Percentiles rank a stretch among this genome's conserved stretches.
Evolutionary conservation across 371 early-diverging fungal species (phyloP).

Genomic region (Mortierella sp.): DNA sequence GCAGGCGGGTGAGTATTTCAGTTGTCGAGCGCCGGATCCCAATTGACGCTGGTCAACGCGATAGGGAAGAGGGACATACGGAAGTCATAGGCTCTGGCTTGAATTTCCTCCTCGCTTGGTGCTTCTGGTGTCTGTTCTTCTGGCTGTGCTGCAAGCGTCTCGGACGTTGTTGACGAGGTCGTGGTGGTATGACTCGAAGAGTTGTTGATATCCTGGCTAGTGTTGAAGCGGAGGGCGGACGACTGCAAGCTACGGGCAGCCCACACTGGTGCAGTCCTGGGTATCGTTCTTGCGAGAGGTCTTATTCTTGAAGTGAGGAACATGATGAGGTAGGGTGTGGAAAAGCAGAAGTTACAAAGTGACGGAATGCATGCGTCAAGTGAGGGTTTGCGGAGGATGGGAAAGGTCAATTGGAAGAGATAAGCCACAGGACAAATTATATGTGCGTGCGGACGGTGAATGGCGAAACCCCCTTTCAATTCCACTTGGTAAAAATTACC

Average conservation of each 20-base stretch:
- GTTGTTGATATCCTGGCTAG: background rate
- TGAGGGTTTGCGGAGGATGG: background rate
- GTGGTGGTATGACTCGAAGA: background rate
- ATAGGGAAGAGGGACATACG: conserved; percentile 22
- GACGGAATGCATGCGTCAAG: conserved; percentile 5
- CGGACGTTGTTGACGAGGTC: background rate
- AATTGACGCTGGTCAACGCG: too few relatives aligned
- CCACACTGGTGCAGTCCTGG: conserved; percentile 24
- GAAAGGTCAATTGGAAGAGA: background rate
- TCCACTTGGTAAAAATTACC: conserved; percentile 45
- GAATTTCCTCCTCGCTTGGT: conserved; percentile 38
- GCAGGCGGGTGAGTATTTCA: background rate
- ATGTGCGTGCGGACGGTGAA: background rate
- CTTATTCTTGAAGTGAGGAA: conserved; percentile 18
- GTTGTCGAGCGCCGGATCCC: too few relatives aligned
- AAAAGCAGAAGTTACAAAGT: background rate
- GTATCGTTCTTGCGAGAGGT: conserved; percentile 23
- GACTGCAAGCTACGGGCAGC: conserved; percentile 22
- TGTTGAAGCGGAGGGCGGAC: conserved; percentile 7
- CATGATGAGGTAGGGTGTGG: conserved; percentile 15
- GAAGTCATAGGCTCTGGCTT: conserved; percentile 44
- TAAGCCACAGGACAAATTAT: conserved; percentile 1
- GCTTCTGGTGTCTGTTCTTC: conserved; percentile 20
- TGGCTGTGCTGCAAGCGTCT: background rate
- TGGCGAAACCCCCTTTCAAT: conserved; percentile 38